Evolutionary conservation across 768 basidiomycete species (phyloP).

Genomic region (Coprinopsis cinerea): DNA sequence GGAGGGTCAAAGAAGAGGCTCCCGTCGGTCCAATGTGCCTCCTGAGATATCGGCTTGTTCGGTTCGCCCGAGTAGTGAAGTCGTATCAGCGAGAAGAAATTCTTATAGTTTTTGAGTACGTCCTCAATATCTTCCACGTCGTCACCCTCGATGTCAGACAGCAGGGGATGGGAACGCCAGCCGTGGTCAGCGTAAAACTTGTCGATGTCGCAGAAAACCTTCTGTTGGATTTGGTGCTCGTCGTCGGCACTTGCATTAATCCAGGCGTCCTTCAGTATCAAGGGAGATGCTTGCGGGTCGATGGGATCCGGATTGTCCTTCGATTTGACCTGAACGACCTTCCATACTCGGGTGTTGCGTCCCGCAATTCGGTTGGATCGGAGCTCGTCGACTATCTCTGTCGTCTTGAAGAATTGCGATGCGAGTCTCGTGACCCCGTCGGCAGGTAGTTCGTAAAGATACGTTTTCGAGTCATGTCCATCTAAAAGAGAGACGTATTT

Average conservation of each 20-base stretch:
- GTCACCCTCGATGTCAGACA: not conserved
- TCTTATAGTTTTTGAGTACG: not conserved
- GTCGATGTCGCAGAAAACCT: not conserved
- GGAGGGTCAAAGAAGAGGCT: not conserved
- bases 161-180: not conserved
- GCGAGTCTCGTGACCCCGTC: not conserved
- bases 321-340: constrained; percentile 1
- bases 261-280: constrained; percentile 18
- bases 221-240: constrained; percentile 12
- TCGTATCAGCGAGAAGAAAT: not conserved
- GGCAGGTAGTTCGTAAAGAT: not conserved
- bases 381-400: not conserved
- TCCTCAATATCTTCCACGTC: not conserved
- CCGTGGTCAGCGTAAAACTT: not conserved
- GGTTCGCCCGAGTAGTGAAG: not conserved
- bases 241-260: constrained; percentile 9
- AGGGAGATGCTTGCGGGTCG: not conserved
- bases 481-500: not conserved
- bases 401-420: not conserved
- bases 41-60: not conserved
- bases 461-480: not conserved
- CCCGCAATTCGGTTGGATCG: constrained; percentile 5
- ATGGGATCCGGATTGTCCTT: not conserved
- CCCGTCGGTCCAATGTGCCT: not conserved
- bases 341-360: constrained; percentile 5